Evolutionary conservation across 352 stramenopile species (phyloP).

Genomic region (Stramenopiles sp.): DNA sequence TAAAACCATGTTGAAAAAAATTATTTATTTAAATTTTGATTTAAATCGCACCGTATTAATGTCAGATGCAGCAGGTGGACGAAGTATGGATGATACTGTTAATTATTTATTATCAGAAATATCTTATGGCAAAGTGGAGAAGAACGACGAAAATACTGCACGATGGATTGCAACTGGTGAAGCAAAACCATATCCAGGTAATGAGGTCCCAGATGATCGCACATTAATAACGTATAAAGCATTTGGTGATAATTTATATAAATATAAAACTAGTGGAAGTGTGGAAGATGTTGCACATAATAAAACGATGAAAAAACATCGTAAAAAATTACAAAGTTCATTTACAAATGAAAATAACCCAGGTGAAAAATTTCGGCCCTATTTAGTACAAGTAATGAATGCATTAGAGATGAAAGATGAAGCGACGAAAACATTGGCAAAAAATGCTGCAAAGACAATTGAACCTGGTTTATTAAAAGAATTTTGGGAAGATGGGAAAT

Average conservation of each 20-base stretch:
- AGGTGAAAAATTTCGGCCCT: conserved; percentile 25
- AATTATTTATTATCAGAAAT: conserved; percentile 56
- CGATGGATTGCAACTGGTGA: not conserved
- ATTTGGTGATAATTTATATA: conserved; percentile 43
- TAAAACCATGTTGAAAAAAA: too few relatives aligned
- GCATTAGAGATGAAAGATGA: conserved; percentile 40
- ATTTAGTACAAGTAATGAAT: conserved; percentile 44
- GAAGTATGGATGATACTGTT: conserved; percentile 61
- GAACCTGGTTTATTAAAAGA: conserved; percentile 35
- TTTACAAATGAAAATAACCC: conserved; percentile 36
- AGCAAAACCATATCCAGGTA: not conserved
- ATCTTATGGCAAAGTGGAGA: conserved; percentile 38
- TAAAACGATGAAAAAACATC: conserved; percentile 43
- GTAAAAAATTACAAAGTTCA: conserved; percentile 41
- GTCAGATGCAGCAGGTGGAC: conserved; percentile 54
- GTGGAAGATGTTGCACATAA: conserved; percentile 4
- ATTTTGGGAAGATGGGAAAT: conserved; percentile 39
- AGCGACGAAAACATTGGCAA: conserved; percentile 28
- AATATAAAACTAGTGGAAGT: conserved; percentile 30
- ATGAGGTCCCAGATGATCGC: not conserved
- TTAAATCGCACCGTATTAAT: conserved; percentile 64
- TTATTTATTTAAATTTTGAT: conserved; percentile 40
- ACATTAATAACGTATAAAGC: conserved; percentile 47
- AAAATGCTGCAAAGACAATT: conserved; percentile 27
- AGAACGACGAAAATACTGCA: conserved; percentile 16